Evolutionary conservation across 352 stramenopile genomes (phyloP), one percentile per base, ranked within the genome.

Genomic region (Globisporangium cystogenes): DNA sequence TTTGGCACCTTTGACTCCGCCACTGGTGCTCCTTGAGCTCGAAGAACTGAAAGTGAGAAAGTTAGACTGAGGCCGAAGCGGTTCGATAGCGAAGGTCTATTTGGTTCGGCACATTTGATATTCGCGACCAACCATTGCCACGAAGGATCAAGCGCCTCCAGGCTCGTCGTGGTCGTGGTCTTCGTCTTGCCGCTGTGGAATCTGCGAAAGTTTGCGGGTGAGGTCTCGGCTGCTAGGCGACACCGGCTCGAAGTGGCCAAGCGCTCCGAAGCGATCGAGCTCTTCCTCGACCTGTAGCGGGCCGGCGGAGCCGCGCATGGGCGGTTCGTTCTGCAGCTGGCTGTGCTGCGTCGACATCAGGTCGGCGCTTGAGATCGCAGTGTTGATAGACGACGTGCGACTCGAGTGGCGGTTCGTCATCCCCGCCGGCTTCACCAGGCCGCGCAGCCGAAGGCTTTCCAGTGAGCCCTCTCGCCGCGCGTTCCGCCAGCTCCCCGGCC

Each of bases 401-500:
- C 67, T 76, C 1, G 67, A 73, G 15, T 75, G 67, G 3, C 57
- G 67, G 0, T 45, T 52, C n/a, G n/a, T n/a, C n/a, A n/a, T n/a
- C 2, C 33, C 49, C 4, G 14, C 6, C 1, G 67, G 48, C 27
- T 69, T 72, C 12, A 70, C 45, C 1, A 78, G 37, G 4, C 65
- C 66, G 20, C 71, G 62, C 7, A 81, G 47, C 0, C 71, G 71
- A 0, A 76, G 42, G 26, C 60, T 74, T 14, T 74, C 71, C 16
- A 62, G 42, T 0, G 65, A 74, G 5, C 65, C 63, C 40, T 81
- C 71, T 40, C 65, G 51, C 3, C 67, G 52, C 14, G 65, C 59
- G 37, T 85, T 86, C 6, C 75, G 69, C 75, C 78, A 87, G 27
- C 74, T 89, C 4, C 59, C 67, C 4, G 66, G 20, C 2, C 59